Conservation (phyloP, 2,329 filamentous ascomycete genomes). For the Aspergillus phoenicis region DNA sequence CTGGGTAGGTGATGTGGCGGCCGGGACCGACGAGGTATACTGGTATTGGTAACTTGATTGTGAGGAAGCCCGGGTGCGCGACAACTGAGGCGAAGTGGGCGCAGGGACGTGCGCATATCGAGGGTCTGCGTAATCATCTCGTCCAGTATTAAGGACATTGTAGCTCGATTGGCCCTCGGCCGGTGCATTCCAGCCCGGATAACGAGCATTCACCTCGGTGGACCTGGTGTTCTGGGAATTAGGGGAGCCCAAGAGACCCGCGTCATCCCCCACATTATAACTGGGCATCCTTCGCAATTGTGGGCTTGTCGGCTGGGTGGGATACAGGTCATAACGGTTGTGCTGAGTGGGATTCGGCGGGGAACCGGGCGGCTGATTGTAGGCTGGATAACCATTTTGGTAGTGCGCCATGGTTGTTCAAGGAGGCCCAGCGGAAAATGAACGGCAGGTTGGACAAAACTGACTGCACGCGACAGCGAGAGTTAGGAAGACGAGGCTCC, state of each 20-base stretch:
- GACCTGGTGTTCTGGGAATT: slow-evolving; percentile 33
- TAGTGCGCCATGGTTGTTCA: slow-evolving; percentile 56
- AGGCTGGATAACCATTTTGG: slow-evolving; percentile 54
- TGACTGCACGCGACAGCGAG: slow-evolving; percentile 3
- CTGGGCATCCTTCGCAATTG: slow-evolving; percentile 63
- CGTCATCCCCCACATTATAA: slow-evolving; percentile 77
- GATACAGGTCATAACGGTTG: slow-evolving; percentile 45
- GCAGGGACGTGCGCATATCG: slow-evolving; percentile 40
- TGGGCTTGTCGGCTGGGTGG: slow-evolving; percentile 45
- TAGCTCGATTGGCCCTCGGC: slow-evolving; percentile 39
- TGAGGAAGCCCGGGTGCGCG: slow-evolving; percentile 45
- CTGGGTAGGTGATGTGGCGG: slow-evolving; percentile 51
- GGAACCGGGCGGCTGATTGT: slow-evolving; percentile 39
- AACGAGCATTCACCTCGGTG: slow-evolving; percentile 39
- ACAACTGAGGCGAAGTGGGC: slow-evolving; percentile 37
- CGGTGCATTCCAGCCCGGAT: slow-evolving; percentile 41
- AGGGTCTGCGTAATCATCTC: slow-evolving; percentile 37
- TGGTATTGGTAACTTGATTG: slow-evolving; percentile 55
- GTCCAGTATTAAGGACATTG: slow-evolving; percentile 25
- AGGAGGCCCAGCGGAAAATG: background rate
- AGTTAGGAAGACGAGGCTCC: background rate
- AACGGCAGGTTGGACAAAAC: background rate
- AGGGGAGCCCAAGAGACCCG: slow-evolving; percentile 50
- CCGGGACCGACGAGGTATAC: slow-evolving; percentile 29
- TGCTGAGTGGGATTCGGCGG: slow-evolving; percentile 32